Base-by-base conservation (phyloP, 192 early-diverging fungal genomes). In the Entomortierella lignicola region DNA sequence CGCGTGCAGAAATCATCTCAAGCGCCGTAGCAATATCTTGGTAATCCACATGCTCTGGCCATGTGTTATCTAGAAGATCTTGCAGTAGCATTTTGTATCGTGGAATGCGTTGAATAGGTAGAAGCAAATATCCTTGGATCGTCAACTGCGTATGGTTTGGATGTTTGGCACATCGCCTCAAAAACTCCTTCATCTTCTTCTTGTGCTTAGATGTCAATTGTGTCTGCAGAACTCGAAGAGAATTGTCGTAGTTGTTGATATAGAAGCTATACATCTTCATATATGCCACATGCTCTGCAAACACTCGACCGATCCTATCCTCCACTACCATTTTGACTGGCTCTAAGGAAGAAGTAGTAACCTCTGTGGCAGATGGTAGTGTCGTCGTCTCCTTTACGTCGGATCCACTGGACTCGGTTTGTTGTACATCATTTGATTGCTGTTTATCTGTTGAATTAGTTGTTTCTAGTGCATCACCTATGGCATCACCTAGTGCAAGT, bases 61-160 rank as follows among this genome's bases (percentile, higher is more conserved):
- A 86, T 1, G 95, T 96, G 81, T 87, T 82, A 65, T 86, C 82
- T 1, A 94, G 82, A 15, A 98, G 80, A 50, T 92, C 89, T 43
- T 90, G 86, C 12, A 95, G 83, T 54, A 97, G 86, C 64, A 98
- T 70, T 64, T 90, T 90, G 81, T 97, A 98, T 60, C 95, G 92
- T 17, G 95, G 95, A 54, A 98, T 86, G 10, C 96, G 90, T 80
- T 98, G 96, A 8, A 97, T 89, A 0, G 96, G 96, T 26, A 96
- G 80, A 43, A 96, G 88, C 55, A 98, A 79, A 75, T 92, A 96
- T 8, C 92, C 89, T 62, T 95, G 91, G 11, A 98, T 88, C 39
- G 85, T 91, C 65, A 97, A 87, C 74, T 97, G 95, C 30, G 85
- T 84, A 58, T 95, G 94, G 52, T 75, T 73, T 2, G 81, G 81